A percentile compares a stretch with the other conserved stretches of the same genome.
Evolutionary conservation across 2,329 filamentous ascomycete genomes (phyloP).

Genomic region (Exophiala xenobiotica): DNA sequence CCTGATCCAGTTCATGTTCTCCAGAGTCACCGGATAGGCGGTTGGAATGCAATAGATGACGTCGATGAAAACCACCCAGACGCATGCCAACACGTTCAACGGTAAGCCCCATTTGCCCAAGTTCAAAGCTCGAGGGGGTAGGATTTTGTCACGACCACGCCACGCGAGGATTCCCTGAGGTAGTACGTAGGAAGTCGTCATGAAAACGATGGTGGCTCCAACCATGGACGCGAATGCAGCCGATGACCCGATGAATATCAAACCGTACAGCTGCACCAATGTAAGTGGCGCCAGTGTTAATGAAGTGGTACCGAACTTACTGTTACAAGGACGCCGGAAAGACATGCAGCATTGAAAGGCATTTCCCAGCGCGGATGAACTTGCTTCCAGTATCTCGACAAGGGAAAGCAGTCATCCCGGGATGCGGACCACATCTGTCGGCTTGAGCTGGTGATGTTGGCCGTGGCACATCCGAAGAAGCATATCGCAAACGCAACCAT

Average conservation of each 20-base stretch:
- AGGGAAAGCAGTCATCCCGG: conserved; percentile 50
- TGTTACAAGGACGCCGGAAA: conserved; percentile 33
- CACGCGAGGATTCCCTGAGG: conserved; percentile 47
- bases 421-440: conserved; percentile 47
- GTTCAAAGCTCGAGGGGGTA: conserved; percentile 46
- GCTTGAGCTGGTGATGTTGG: conserved; percentile 2
- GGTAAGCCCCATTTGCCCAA: conserved; percentile 45
- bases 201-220: conserved; percentile 41
- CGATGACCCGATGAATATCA: conserved; percentile 53
- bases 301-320: too few species aligned
- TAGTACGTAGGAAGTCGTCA: conserved; percentile 46
- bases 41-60: conserved; percentile 35
- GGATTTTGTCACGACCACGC: conserved; percentile 40
- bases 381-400: conserved; percentile 37
- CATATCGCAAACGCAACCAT: conserved; percentile 43
- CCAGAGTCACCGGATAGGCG: conserved; percentile 12
- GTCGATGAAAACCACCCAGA: conserved; percentile 32
- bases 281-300: conserved; percentile 45
- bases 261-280: conserved; percentile 36
- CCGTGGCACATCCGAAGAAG: conserved; percentile 5
- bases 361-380: conserved; percentile 31
- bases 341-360: conserved; percentile 48
- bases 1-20: conserved; percentile 12
- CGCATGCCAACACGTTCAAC: conserved; percentile 35
- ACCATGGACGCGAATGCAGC: conserved; percentile 45